Percentiles rank a stretch among this genome's conserved stretches.
phyloP scores from a whole-genome alignment of 768 basidiomycete genomes.

The Suillus fuscotomentosus region DNA sequence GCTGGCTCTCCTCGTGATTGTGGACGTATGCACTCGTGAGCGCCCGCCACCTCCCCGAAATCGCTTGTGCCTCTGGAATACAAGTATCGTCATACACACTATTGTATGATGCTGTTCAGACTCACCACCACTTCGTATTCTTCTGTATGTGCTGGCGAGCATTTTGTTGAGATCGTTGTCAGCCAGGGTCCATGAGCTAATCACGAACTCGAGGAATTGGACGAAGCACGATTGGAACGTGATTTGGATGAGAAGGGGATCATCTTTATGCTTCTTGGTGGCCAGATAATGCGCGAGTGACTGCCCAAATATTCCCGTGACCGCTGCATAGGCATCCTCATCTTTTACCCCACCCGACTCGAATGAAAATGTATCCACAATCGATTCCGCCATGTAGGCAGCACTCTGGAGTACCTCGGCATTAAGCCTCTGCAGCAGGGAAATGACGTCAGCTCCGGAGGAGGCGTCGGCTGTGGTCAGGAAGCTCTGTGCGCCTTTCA shows the following conservation, averaged over 20 bases:
- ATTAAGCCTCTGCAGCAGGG: conserved; percentile 44
- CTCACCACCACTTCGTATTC: conserved; percentile 37
- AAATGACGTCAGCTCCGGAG: conserved; percentile 45
- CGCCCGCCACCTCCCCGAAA: conserved; percentile 46
- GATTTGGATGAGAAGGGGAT: conserved; percentile 36
- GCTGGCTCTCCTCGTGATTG: conserved; percentile 1
- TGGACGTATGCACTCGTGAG: conserved; percentile 34
- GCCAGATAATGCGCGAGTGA: conserved; percentile 25
- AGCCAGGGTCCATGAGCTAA: conserved; percentile 25
- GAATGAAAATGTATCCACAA: conserved; percentile 41
- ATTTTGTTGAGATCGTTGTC: conserved; percentile 19
- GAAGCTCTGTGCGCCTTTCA: conserved; percentile 46
- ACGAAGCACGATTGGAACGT: conserved; percentile 32
- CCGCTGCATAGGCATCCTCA: conserved; percentile 19
- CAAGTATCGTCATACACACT: background rate
- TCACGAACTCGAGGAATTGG: conserved; percentile 24
- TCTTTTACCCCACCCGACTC: conserved; percentile 16
- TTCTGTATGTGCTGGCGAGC: conserved; percentile 30
- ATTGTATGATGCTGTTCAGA: background rate
- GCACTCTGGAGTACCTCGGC: conserved; percentile 48
- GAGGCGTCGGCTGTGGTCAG: conserved; percentile 42
- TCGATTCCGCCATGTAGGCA: conserved; percentile 45
- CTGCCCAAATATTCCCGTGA: conserved; percentile 18
- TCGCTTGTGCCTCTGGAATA: conserved; percentile 40
- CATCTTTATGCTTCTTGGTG: conserved; percentile 29